Conservation (phyloP, 2,329 filamentous ascomycete genomes). For the Cadophora sp. region DNA sequence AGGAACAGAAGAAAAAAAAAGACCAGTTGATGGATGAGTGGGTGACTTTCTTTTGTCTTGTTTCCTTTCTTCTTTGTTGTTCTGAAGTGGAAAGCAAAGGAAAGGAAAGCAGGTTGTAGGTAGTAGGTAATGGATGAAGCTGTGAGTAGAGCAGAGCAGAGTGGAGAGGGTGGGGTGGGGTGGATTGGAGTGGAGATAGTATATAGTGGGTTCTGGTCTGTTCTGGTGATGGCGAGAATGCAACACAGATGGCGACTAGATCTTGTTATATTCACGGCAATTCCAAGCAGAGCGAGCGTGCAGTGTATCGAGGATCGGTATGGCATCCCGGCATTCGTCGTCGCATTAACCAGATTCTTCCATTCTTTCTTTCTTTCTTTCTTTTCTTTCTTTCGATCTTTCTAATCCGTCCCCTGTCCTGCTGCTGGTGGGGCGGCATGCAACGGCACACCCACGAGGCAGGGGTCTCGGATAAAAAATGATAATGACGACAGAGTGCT, state of each 20-base stretch:
- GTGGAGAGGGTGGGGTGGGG: too few relatives aligned
- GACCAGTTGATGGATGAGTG: not conserved
- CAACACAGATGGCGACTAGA: not conserved
- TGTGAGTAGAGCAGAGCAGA: too few relatives aligned
- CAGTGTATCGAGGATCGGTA: not conserved
- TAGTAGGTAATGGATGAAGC: too few relatives aligned
- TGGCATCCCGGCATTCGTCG: conserved; percentile 6
- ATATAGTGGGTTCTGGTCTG: not conserved
- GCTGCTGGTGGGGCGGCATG: not conserved
- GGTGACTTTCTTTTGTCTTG: not conserved
- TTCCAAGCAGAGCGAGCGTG: not conserved
- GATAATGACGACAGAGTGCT: not conserved
- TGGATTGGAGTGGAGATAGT: too few relatives aligned
- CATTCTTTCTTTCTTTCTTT: not conserved
- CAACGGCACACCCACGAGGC: not conserved
- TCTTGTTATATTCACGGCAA: conserved; percentile 10
- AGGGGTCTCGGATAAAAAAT: not conserved
- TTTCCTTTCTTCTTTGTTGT: not conserved
- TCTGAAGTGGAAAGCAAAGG: too few relatives aligned
- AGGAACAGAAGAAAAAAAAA: not conserved
- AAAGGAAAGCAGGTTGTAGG: not conserved
- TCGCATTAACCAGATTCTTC: not conserved
- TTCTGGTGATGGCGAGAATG: not conserved
- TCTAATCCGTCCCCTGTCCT: not conserved
- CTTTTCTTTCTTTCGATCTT: not conserved